A percentile compares a stretch with the other conserved stretches of the same genome.
Conservation (phyloP, 768 basidiomycete genomes). For the Chalciporus pseudorubinellus region DNA sequence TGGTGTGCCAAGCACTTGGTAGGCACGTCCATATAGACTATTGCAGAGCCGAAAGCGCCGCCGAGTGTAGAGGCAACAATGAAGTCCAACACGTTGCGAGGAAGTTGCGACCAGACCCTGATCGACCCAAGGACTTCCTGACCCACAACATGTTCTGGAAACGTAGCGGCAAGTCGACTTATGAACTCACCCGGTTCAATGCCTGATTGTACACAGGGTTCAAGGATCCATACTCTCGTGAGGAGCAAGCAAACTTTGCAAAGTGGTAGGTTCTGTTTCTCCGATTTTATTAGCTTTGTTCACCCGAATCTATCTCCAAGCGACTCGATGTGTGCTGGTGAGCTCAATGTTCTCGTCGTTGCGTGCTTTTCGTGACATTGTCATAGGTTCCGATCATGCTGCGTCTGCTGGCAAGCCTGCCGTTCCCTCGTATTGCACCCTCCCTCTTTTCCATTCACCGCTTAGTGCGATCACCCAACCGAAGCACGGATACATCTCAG, state of each 20-base stretch:
- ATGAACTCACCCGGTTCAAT: not conserved
- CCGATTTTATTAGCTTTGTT: not conserved
- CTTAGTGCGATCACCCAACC: slow-evolving; percentile 11
- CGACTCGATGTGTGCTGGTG: slow-evolving; percentile 53
- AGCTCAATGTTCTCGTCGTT: not conserved
- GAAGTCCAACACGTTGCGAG: slow-evolving; percentile 44
- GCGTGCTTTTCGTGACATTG: not conserved
- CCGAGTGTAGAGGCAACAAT: slow-evolving; percentile 32
- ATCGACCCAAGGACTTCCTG: slow-evolving; percentile 47
- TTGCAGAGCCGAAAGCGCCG: slow-evolving; percentile 37
- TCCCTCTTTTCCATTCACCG: not conserved
- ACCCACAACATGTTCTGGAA: slow-evolving; percentile 53
- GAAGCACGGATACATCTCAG: slow-evolving; percentile 46
- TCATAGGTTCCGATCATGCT: no score
- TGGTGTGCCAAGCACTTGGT: slow-evolving; percentile 48
- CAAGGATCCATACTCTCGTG: slow-evolving; percentile 60
- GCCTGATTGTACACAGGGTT: slow-evolving; percentile 40
- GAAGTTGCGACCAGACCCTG: slow-evolving; percentile 42
- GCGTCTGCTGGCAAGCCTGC: no score
- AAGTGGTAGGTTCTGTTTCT: slow-evolving; percentile 43
- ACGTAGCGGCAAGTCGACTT: slow-evolving; percentile 42
- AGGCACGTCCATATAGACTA: slow-evolving; percentile 52
- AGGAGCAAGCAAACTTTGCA: slow-evolving; percentile 50
- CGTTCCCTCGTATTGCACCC: no score
- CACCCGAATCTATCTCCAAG: slow-evolving; percentile 24